Percentiles rank a stretch among this genome's conserved stretches.
Evolutionary conservation across 1,284 basidiomycete species (phyloP).

Genomic region (Cutaneotrichosporon cavernicola): DNA sequence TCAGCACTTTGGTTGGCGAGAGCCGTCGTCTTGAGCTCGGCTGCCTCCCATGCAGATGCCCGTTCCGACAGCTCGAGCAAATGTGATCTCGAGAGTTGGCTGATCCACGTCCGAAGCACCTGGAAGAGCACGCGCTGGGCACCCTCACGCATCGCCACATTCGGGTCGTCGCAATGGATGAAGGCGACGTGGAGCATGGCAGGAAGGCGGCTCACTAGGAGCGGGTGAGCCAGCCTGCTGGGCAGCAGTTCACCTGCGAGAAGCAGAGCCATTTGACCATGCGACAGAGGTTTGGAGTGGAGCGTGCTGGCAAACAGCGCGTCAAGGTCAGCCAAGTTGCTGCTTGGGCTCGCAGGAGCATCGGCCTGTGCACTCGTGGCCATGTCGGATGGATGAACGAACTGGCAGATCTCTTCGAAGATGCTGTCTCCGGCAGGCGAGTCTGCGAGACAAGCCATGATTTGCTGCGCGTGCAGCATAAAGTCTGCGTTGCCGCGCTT

Average conservation of each 20-base stretch:
- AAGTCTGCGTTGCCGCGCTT: slow-evolving; percentile 77
- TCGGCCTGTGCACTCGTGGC: slow-evolving; percentile 65
- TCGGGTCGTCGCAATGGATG: slow-evolving; percentile 77
- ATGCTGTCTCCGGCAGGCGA: slow-evolving; percentile 70
- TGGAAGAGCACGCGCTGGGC: slow-evolving; percentile 76
- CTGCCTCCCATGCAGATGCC: slow-evolving; percentile 32
- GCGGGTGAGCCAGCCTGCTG: slow-evolving; percentile 68
- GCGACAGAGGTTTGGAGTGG: slow-evolving; percentile 57
- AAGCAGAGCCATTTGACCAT: slow-evolving; percentile 82
- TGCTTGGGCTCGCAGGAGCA: slow-evolving; percentile 67
- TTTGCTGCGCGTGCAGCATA: slow-evolving; percentile 73
- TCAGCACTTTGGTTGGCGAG: slow-evolving; percentile 50
- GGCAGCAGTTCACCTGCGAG: slow-evolving; percentile 80
- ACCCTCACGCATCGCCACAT: slow-evolving; percentile 66
- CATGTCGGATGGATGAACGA: slow-evolving; percentile 83
- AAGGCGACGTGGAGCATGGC: slow-evolving; percentile 77
- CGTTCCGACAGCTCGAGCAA: slow-evolving; percentile 29
- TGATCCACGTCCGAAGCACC: slow-evolving; percentile 70
- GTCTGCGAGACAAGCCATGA: slow-evolving; percentile 80
- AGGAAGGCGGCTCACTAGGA: slow-evolving; percentile 66
- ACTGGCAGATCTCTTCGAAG: slow-evolving; percentile 77
- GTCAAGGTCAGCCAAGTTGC: slow-evolving; percentile 46
- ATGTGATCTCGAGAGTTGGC: slow-evolving; percentile 46
- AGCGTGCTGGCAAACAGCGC: slow-evolving; percentile 39
- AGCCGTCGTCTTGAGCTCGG: slow-evolving; percentile 61